Evolutionary conservation across 305 asterid species (phyloP), one percentile per base, ranked within the genome.

Genomic region (Nicotiana rustica): DNA sequence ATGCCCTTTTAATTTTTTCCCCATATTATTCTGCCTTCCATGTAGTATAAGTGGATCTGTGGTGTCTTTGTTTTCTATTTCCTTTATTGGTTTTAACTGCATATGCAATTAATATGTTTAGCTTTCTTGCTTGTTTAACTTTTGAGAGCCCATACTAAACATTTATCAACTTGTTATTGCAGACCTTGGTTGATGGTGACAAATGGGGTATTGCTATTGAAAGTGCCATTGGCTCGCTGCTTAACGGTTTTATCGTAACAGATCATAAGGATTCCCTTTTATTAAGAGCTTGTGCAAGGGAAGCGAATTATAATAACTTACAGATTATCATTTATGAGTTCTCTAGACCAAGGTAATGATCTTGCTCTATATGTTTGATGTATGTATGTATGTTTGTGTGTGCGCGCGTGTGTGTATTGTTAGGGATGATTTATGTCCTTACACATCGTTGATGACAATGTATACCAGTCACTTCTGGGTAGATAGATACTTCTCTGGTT

Each of bases 171-270:
- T 52, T 76, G 31, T 10, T 76, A 9, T 86, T 86, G 88, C 92
- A 96, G 99, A 90, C 88, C 76, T 85, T 96, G 91, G 89, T 88
- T 81, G 84, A 92, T 80, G 97, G 91, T 79, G 95, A 95, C 78
- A 86, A 71, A 85, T 96, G 99, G 99, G 94, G 91, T 56, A 25
- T 88, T 79, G 99, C 99, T 84, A 83, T 95, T 78, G 99, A 96
- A 86, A 87, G 81, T 93, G 99, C 98, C 6, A 79, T 95, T 60
- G 99, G 99, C 76, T 82, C 86, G 89, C 49, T 89, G 84, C 93
- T 96, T 85, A 93, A 95, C 84, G 93, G 97, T 71, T 96, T 96
- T 85, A 91, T 95, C 76, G 98, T 95, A 84, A 91, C 96, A 38
- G 91, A 96, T 89, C 97, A 91, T 85, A 89, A 85, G 85, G 99